Conservation (phyloP, 176 grass and related monocot species). For the Dactylis glomerata region DNA sequence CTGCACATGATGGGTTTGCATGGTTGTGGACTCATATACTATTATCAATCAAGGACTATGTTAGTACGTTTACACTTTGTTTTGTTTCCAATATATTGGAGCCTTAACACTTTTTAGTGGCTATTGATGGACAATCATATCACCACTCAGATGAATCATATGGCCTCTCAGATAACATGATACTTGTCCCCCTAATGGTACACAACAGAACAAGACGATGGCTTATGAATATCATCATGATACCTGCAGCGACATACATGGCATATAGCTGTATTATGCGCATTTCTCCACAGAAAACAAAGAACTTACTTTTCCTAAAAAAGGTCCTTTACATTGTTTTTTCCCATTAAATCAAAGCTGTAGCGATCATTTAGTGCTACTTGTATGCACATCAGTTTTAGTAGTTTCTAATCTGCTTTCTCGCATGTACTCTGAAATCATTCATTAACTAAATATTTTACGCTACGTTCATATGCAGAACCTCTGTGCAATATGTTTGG, state of each 20-base stretch:
- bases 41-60: background rate
- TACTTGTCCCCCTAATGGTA: slow-evolving; percentile 22
- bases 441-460: background rate
- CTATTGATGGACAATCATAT: slow-evolving; percentile 9
- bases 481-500: slow-evolving; percentile 88
- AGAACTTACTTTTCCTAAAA: background rate
- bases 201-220: background rate
- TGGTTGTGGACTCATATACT: slow-evolving; percentile 1
- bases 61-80: background rate
- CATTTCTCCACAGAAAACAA: background rate
- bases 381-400: background rate
- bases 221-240: background rate
- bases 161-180: slow-evolving; percentile 5
- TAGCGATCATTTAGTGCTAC: background rate
- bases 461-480: slow-evolving; percentile 47
- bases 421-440: background rate
- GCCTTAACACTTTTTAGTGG: slow-evolving; percentile 5
- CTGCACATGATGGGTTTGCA: background rate
- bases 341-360: background rate
- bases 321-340: background rate
- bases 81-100: slow-evolving; percentile 22
- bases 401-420: background rate
- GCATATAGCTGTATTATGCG: background rate
- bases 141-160: background rate
- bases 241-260: background rate